Base-by-base conservation (phyloP, 2,329 filamentous ascomycete genomes). In the Sporothrix sp. region DNA sequence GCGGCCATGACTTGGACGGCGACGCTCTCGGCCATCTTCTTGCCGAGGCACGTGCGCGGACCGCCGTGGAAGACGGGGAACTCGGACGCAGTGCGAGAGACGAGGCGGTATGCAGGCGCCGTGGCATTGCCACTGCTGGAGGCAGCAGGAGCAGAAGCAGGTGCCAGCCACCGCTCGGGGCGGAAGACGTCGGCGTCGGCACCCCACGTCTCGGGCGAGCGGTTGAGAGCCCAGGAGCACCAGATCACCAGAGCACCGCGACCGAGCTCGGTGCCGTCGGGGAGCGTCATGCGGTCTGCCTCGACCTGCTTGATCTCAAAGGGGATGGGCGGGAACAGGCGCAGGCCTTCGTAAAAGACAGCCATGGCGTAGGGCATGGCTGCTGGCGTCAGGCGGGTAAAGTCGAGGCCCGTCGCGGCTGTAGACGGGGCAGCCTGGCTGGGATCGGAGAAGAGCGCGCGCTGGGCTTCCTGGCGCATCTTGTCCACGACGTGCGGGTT, bases 61-160 rank as follows among this genome's bases (percentile, higher is more conserved):
- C 80, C 80, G 16, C 79, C 80, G 57, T 83, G 81, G 61, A 84
- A 84, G 3, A 83, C 79, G 1, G 76, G 79, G 56, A 75, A 84
- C 61, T 82, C 79, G 14, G 70, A 71, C 2, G 74, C 67, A 48
- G 68, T 69, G 52, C 71, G 74, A 27, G 59, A 63, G 14, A 75
- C 59, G 3, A 74, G 55, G 27, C 65, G 68, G 1, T 21, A 11
- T 7, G 32, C 7, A n/a, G 42, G 10, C 66, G 28, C 13, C 21
- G 28, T 14, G 11, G 6, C 32, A 25, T 16, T 27, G 39, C 10
- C 21, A 18, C 7, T 2, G 39, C 6, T 5, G 21, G 16, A 11
- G 25, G 25, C 6, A 16, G 14, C 8, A 13, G 10, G 18, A 42
- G 21, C 50, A 2, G 11, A 14, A 10, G 3, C 20, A 4, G 21